phyloP scores from a whole-genome alignment of 2,329 filamentous ascomycete species.

The Diplodia sapinea region DNA sequence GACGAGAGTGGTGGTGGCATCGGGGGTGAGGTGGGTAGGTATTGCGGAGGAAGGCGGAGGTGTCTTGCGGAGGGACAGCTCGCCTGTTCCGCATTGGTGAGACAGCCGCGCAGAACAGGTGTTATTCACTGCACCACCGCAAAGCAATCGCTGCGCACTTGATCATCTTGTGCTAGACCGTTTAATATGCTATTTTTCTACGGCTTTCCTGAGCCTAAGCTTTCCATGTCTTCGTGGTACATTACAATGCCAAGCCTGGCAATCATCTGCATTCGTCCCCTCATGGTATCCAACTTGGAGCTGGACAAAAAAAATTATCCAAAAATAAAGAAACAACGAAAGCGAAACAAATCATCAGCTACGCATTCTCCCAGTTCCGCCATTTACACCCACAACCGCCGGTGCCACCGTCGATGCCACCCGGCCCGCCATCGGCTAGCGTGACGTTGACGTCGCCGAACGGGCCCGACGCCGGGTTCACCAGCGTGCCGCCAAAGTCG shows the following conservation, averaged over 20 bases:
- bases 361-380: slow-evolving; percentile 56
- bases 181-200: neutral
- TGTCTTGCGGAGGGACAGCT: slow-evolving; percentile 31
- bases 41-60: slow-evolving; percentile 23
- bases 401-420: slow-evolving; percentile 63
- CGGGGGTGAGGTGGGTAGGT: slow-evolving; percentile 1
- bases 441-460: slow-evolving; percentile 44
- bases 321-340: neutral
- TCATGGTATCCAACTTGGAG: slow-evolving; percentile 20
- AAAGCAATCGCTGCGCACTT: neutral
- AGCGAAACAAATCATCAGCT: neutral
- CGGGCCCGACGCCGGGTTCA: slow-evolving; percentile 58
- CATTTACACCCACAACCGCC: slow-evolving; percentile 67
- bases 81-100: slow-evolving; percentile 19
- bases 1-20: slow-evolving; percentile 7
- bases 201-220: slow-evolving; percentile 4
- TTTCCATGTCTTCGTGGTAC: slow-evolving; percentile 2
- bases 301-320: neutral
- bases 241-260: slow-evolving; percentile 18
- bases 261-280: slow-evolving; percentile 16
- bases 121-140: too few species aligned
- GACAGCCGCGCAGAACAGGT: neutral
- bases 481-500: slow-evolving; percentile 55
- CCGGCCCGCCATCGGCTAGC: slow-evolving; percentile 37
- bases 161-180: too few species aligned